Evolutionary conservation across 495 filamentous ascomycete genomes (phyloP), one percentile per base, ranked within the genome.

Genomic region (Cercophora sp.): DNA sequence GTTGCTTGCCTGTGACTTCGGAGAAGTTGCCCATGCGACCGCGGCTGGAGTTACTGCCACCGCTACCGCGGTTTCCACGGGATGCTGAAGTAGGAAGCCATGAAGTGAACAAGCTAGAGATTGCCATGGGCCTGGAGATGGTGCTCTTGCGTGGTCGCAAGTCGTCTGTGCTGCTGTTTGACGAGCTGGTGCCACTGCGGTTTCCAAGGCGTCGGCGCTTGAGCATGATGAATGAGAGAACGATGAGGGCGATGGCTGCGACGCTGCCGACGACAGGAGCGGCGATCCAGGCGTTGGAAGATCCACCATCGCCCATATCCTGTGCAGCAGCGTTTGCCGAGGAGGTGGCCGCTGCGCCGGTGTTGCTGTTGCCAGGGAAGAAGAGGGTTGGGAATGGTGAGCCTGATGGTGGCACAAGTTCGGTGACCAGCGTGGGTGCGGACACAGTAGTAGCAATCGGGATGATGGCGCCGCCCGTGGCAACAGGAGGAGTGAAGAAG

Each of bases 191-290:
- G 26, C 22, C 19, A n/a, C 40, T 31, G 25, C 32, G 29, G 31
- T 48, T 35, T 10, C 45, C 36, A 19, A 62, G 61, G n/a, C 66
- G 59, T 3, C 68, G 52, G 19, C 66, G 55, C 56, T 56, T 60
- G 22, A 66, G 63, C 51, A 71, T 58, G 35, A 70, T 58, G 26
- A 71, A 68, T 5, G 67, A 65, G 9, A 69, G 48, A 8, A 63
- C 62, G 10, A 71, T 60, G 11, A 70, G 54, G 3, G 59, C 60
- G 13, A 71, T 47, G 5, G 69, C 69, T 3, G 69, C 69, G 15
- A 70, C 57, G 42, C 60, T 55, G n/a, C 69, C 69, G 2, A 71
- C 67, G 1, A 71, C 65, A 4, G 69, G 69, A 4, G 66, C 68
- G 16, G 68, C 68, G 23, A 71, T 66, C 68, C 68, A 71, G 1